These are phyloP conservation scores for Ramaria sp. DNA, from an alignment of 768 basidiomycete genomes.

Conservation along the genomic window DNA sequence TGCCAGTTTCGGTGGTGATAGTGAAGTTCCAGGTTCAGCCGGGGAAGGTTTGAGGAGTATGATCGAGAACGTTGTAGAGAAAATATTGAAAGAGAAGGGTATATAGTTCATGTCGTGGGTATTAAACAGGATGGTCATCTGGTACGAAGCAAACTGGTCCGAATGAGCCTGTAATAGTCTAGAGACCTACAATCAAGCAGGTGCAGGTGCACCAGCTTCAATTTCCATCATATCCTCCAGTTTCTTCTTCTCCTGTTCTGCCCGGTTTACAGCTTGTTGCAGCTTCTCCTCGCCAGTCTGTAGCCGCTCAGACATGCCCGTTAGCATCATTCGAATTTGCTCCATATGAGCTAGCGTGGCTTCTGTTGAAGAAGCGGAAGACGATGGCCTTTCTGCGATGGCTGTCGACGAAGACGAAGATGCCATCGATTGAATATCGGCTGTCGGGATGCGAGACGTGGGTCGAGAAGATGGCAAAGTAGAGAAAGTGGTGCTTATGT, in stretches of 20 bases:
- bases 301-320: constrained; percentile 69
- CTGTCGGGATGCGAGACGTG: not conserved
- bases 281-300: constrained; percentile 53
- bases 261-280: constrained; percentile 44
- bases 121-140: not conserved
- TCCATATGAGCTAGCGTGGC: constrained; percentile 51
- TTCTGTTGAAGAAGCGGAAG: constrained; percentile 15
- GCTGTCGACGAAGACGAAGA: not conserved
- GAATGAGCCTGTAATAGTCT: not conserved
- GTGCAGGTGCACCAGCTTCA: not conserved
- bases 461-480: not conserved
- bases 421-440: not conserved
- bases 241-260: constrained; percentile 25
- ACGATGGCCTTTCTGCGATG: not conserved
- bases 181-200: not conserved
- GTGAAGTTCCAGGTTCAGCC: constrained; percentile 14
- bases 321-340: constrained; percentile 52
- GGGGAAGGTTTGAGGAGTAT: constrained; percentile 32
- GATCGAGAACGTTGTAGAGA: constrained; percentile 50
- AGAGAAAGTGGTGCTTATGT: constrained; percentile 2
- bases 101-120: not conserved
- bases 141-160: not conserved
- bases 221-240: not conserved
- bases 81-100: constrained; percentile 25
- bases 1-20: constrained; percentile 44